Evolutionary conservation across 495 filamentous ascomycete species (phyloP).

Genomic region (Penicillium desertorum): DNA sequence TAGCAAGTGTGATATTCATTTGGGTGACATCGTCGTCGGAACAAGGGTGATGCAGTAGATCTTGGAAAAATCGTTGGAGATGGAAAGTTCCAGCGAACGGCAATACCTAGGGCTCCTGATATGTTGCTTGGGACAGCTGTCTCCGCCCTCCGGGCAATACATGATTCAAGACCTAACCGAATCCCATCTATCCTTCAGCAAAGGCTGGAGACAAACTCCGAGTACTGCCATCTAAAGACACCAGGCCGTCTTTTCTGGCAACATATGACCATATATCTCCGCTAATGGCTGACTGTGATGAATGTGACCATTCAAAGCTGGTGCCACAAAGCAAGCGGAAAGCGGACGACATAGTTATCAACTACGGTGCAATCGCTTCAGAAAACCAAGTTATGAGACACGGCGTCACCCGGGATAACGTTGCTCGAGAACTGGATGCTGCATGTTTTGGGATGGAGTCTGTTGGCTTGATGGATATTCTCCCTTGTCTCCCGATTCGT

Average conservation of each 20-base stretch:
- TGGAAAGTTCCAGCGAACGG: conserved; percentile 19
- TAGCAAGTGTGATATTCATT: conserved; percentile 23
- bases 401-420: no score
- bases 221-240: conserved; percentile 14
- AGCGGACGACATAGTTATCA: no score
- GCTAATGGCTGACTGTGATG: no score
- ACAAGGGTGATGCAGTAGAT: conserved; percentile 46
- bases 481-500: no score
- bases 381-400: no score
- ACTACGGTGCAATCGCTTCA: no score
- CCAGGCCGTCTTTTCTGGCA: conserved; percentile 25
- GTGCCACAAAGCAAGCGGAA: no score
- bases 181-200: conserved; percentile 25
- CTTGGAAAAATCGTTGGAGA: conserved; percentile 34
- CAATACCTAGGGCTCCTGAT: conserved; percentile 11
- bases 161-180: conserved; percentile 18
- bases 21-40: conserved; percentile 37
- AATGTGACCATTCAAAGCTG: no score
- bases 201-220: conserved; percentile 14
- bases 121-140: conserved; percentile 19
- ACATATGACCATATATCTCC: conserved; percentile 18
- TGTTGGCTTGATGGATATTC: no score
- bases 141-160: conserved; percentile 24
- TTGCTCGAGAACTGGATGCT: no score
- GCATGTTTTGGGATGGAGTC: no score